Percentiles rank a stretch among this genome's conserved stretches.
These are phyloP conservation scores for Helotiales sp. DNA, from an alignment of 2,329 filamentous ascomycete species.

Conservation along the genomic window DNA sequence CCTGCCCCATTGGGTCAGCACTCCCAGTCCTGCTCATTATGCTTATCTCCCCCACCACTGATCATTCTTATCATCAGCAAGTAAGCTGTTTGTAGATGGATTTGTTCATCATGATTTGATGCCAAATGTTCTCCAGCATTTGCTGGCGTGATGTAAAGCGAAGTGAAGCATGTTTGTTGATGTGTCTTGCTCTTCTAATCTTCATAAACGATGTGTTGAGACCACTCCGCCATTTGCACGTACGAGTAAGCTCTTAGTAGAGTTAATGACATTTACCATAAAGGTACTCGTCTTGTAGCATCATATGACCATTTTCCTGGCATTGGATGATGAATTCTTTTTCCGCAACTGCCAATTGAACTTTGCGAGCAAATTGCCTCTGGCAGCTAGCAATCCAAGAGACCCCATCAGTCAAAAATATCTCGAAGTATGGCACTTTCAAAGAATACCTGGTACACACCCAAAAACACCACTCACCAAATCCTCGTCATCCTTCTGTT, in stretches of 20 bases:
- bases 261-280: background rate
- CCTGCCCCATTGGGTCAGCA: background rate
- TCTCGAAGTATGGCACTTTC: background rate
- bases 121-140: background rate
- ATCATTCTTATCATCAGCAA: background rate
- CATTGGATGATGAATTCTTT: no score
- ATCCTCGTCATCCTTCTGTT: background rate
- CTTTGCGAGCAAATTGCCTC: background rate
- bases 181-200: background rate
- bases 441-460: background rate
- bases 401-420: background rate
- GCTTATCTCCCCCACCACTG: constrained; percentile 1
- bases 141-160: background rate
- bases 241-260: background rate
- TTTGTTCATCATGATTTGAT: background rate
- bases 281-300: background rate
- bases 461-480: background rate
- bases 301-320: background rate
- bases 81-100: background rate
- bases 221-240: background rate
- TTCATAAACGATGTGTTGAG: background rate
- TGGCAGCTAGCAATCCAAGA: no score
- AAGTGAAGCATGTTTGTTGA: background rate
- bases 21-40: background rate
- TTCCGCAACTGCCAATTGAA: no score